Evolutionary conservation across 2,329 filamentous ascomycete genomes (phyloP), one percentile per base, ranked within the genome.

Genomic region (Diaporthe batatas): DNA sequence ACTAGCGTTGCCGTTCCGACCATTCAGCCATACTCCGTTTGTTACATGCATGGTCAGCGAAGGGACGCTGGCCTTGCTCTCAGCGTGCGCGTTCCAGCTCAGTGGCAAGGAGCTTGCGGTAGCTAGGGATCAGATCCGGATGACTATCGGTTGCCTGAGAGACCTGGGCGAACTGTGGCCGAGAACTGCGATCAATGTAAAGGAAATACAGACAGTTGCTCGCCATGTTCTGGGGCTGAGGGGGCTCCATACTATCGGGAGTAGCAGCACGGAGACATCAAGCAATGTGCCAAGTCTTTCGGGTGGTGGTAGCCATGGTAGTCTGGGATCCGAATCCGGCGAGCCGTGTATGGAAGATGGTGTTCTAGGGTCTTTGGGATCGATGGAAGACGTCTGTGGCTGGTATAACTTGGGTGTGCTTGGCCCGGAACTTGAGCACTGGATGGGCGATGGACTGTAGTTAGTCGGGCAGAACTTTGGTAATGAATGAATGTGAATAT

Each of bases 41-140:
- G 59, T 65, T 10, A 65, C 59, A 6, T 65, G 59, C 59, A 65
- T 65, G 59, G 44, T 65, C 59, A 65, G 59, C 21, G 59, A 65
- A 12, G 59, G 59, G 29, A 65, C 59, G 1, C 59, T 65, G 6
- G 59, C 59, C 29, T n/a, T 65, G 59, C 59, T 65, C 21, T 65
- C 59, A 36, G 59, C 59, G 18, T 65, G 59, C 11, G 59, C 59
- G 23, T 65, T 51, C 59, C 59, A 65, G 59, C 29, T 65, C 4
- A 51, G 42, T 12, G 59, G 59, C 0, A 49, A 65, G 18, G 12
- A 65, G 14, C 29, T 65, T 29, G 42, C 59, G 1, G 12, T 65
- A 1, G 59, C 44, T 6, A 65, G 59, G 12, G 59, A 65, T 18
- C 59, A 65, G 7, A 65, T 65, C 12, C 59, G 59, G 3, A 51